phyloP scores from a whole-genome alignment of 495 filamentous ascomycete genomes.

The Chaetomidium leptoderma region DNA sequence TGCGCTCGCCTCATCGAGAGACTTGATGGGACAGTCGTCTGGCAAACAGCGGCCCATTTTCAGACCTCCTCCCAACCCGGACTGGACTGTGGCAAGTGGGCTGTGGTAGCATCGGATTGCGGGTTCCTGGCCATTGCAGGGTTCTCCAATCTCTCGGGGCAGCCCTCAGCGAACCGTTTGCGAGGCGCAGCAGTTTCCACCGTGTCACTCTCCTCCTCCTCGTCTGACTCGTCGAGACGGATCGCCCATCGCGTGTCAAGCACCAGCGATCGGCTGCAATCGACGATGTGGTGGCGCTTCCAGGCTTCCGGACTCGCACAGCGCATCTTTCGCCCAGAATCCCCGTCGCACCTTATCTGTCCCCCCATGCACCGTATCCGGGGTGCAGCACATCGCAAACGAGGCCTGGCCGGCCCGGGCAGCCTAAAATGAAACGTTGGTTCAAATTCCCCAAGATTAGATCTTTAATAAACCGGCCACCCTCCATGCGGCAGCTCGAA shows the following conservation, averaged over 20 bases:
- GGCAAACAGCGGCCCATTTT: constrained; percentile 11
- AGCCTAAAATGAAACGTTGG: constrained; percentile 14
- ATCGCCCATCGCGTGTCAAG: not conserved
- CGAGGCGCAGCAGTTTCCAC: constrained; percentile 21
- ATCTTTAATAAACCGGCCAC: too few relatives aligned
- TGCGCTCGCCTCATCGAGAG: constrained; percentile 11
- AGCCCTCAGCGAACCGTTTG: constrained; percentile 7
- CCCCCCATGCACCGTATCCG: constrained; percentile 1
- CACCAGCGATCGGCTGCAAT: too few relatives aligned
- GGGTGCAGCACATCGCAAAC: not conserved
- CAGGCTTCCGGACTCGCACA: too few relatives aligned
- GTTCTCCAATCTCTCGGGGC: constrained; percentile 5
- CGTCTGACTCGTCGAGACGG: not conserved
- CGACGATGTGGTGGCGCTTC: not conserved
- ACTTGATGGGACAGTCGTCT: constrained; percentile 9
- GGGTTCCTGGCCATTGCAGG: constrained; percentile 5
- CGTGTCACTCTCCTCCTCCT: not conserved
- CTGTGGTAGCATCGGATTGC: not conserved
- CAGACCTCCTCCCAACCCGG: constrained; percentile 10
- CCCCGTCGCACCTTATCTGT: not conserved
- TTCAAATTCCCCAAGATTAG: not conserved
- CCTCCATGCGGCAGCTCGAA: too few relatives aligned
- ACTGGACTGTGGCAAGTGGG: too few relatives aligned
- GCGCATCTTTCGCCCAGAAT: not conserved
- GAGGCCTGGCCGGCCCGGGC: constrained; percentile 5